Percentiles rank a stretch among this genome's conserved stretches.
Conservation (phyloP, 257 asterid genomes). For the Buddleja alternifolia region DNA sequence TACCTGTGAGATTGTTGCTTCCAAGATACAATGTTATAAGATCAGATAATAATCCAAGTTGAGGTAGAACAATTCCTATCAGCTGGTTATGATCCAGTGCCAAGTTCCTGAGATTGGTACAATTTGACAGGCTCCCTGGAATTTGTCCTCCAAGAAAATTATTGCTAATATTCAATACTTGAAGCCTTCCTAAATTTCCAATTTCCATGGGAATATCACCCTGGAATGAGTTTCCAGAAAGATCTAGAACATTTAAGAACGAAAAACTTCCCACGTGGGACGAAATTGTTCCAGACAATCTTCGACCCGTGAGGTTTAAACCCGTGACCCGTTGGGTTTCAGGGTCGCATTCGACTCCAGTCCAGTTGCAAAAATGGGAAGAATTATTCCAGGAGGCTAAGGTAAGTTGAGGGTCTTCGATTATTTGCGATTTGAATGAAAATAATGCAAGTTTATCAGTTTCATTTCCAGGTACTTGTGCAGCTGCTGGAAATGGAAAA, state of each 20-base stretch:
- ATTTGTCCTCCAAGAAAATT: slow-evolving; percentile 41
- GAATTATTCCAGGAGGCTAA: slow-evolving; percentile 43
- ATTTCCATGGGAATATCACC: slow-evolving; percentile 45
- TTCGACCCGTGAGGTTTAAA: slow-evolving; percentile 39
- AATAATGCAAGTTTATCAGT: slow-evolving; percentile 47
- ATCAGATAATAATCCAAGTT: slow-evolving; percentile 32
- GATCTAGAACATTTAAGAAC: slow-evolving; percentile 42
- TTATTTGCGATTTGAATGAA: slow-evolving; percentile 47
- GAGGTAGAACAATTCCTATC: slow-evolving; percentile 36
- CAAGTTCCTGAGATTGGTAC: slow-evolving; percentile 36
- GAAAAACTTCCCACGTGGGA: slow-evolving; percentile 50
- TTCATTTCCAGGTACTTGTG: slow-evolving; percentile 34
- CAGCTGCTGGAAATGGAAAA: slow-evolving; percentile 38
- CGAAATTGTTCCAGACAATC: slow-evolving; percentile 41
- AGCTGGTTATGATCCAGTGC: slow-evolving; percentile 42
- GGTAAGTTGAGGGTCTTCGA: slow-evolving; percentile 42
- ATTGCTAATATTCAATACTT: slow-evolving; percentile 40
- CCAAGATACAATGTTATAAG: slow-evolving; percentile 37
- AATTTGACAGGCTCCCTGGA: slow-evolving; percentile 38
- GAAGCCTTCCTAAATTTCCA: slow-evolving; percentile 43
- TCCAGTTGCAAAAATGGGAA: slow-evolving; percentile 49
- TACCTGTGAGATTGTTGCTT: slow-evolving; percentile 58
- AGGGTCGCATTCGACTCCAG: slow-evolving; percentile 44
- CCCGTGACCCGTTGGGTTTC: slow-evolving; percentile 34
- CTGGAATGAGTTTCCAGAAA: slow-evolving; percentile 46